phyloP scores from a whole-genome alignment of 106 monocot genomes.

The Chionographis japonica region DNA sequence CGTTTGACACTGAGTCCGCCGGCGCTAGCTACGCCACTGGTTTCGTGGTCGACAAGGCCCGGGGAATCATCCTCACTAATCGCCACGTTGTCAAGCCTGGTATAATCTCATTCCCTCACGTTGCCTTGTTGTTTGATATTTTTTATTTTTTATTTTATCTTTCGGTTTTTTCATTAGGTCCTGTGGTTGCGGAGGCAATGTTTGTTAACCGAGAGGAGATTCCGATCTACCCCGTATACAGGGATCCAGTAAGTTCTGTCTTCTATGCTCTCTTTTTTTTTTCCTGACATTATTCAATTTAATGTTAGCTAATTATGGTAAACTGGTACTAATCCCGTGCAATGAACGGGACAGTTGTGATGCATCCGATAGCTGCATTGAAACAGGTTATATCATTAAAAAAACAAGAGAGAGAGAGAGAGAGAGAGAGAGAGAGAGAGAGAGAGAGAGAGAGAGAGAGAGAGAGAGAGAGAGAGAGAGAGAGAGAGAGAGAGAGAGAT shows the following conservation, averaged over 20 bases:
- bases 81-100: constrained; percentile 97
- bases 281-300: background rate
- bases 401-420: too few species aligned
- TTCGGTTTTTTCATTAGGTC: constrained; percentile 33
- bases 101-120: constrained; percentile 4
- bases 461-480: too few species aligned
- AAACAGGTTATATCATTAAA: too few species aligned
- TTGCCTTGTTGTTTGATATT: background rate
- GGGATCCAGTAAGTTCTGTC: constrained; percentile 74
- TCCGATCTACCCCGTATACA: constrained; percentile 74
- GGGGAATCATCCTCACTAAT: constrained; percentile 89
- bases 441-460: too few species aligned
- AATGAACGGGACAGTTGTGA: too few species aligned
- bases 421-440: too few species aligned
- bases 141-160: background rate
- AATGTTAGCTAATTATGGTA: background rate
- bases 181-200: constrained; percentile 95
- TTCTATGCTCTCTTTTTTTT: background rate
- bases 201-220: constrained; percentile 94
- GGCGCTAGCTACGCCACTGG: constrained; percentile 93
- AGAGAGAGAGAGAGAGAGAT: too few species aligned
- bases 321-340: too few species aligned
- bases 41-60: constrained; percentile 67
- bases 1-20: constrained; percentile 86
- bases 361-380: too few species aligned